Conservation (phyloP, 2,329 filamentous ascomycete species). For the Dothideomycetes sp. region DNA sequence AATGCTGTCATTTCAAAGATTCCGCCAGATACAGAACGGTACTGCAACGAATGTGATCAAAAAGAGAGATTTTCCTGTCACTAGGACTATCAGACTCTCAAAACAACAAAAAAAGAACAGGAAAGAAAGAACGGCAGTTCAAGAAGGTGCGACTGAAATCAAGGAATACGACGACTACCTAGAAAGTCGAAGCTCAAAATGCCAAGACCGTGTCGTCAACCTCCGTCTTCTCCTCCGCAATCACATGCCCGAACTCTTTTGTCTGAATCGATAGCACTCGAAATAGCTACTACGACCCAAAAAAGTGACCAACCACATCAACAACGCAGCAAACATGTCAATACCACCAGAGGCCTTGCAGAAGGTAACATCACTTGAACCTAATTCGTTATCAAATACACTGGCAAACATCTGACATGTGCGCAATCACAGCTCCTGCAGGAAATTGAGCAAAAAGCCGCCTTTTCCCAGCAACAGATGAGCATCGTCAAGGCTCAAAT, state of each 20-base stretch:
- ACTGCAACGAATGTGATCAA: not conserved
- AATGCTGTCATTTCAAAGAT: constrained; percentile 26
- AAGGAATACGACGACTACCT: not conserved
- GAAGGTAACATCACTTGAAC: constrained; percentile 56
- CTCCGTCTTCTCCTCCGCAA: constrained; percentile 2
- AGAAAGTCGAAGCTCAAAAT: not conserved
- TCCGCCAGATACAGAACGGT: not conserved
- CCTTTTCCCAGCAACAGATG: constrained; percentile 86
- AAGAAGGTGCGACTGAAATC: constrained; percentile 2
- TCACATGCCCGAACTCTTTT: constrained; percentile 6
- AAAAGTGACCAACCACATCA: constrained; percentile 10
- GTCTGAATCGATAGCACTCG: not conserved
- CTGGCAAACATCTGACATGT: too few species aligned
- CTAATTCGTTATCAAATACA: too few species aligned
- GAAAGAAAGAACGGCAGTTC: not conserved
- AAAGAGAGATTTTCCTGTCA: not conserved
- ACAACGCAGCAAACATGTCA: constrained; percentile 54
- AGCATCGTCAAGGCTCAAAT: constrained; percentile 77
- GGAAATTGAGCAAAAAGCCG: constrained; percentile 86
- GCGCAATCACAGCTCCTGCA: constrained; percentile 75
- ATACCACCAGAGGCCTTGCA: constrained; percentile 90
- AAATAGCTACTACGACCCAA: not conserved
- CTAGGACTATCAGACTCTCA: not conserved
- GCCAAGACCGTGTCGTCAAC: constrained; percentile 9
- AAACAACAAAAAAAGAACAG: constrained; percentile 6